Evolutionary conservation across 2,329 filamentous ascomycete genomes (phyloP).

Genomic region (Fusarium chaquense): DNA sequence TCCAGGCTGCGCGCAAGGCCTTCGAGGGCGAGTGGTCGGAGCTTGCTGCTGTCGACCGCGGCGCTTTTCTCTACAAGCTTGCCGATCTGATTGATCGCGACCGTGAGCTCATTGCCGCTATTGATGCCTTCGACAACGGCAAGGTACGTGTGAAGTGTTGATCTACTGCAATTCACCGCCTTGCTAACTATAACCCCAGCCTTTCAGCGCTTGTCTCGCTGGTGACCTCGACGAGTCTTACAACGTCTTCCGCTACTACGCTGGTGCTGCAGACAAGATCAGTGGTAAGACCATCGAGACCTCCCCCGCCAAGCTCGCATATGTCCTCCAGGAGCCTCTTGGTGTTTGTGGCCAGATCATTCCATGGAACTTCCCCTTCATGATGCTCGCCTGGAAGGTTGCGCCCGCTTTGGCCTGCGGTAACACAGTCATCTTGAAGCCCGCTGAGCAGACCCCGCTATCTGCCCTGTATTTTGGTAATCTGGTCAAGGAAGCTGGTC

Average conservation of each 20-base stretch:
- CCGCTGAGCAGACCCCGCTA: constrained; percentile 70
- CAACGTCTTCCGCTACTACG: constrained; percentile 72
- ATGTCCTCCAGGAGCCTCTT: constrained; percentile 75
- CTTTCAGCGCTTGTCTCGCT: constrained; percentile 57
- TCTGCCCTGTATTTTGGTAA: constrained; percentile 71
- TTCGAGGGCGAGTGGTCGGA: constrained; percentile 45
- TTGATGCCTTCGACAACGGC: constrained; percentile 45
- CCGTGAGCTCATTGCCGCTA: constrained; percentile 43
- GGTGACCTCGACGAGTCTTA: constrained; percentile 65
- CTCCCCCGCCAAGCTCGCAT: constrained; percentile 71
- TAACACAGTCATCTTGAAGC: constrained; percentile 69
- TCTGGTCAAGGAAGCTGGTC: constrained; percentile 75
- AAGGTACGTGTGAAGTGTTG: constrained; percentile 19
- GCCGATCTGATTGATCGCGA: constrained; percentile 42
- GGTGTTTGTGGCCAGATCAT: constrained; percentile 77
- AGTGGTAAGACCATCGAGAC: constrained; percentile 76
- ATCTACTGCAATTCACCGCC: fast-evolving
- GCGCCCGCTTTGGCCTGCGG: constrained; percentile 72
- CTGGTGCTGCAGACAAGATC: constrained; percentile 77
- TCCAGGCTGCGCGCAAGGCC: constrained; percentile 41
- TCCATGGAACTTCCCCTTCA: constrained; percentile 58
- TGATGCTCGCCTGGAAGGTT: constrained; percentile 74
- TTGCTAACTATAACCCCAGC: constrained; percentile 3
- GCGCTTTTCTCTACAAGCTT: constrained; percentile 41
- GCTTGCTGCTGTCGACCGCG: constrained; percentile 39